Evolutionary conservation across 2,329 filamentous ascomycete species (phyloP).

Genomic region (Diaporthe citriasiana): DNA sequence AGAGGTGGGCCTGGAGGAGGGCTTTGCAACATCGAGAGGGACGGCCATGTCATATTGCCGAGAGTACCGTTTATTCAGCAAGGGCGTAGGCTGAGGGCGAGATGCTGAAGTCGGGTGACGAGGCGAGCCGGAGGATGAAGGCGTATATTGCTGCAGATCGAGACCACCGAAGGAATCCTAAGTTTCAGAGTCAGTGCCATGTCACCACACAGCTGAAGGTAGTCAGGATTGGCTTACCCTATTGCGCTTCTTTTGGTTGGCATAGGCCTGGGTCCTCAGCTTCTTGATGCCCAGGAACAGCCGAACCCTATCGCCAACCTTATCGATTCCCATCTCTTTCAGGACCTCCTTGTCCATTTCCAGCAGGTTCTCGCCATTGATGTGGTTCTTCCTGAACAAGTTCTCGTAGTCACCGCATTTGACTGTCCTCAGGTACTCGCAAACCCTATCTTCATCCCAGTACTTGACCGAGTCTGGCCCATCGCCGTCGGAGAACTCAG

Average conservation of each 20-base stretch:
- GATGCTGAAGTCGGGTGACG: constrained; percentile 69
- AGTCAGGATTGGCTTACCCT: constrained; percentile 70
- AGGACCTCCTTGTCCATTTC: constrained; percentile 97
- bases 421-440: constrained; percentile 90
- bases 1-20: constrained; percentile 78
- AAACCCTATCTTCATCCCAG: constrained; percentile 94
- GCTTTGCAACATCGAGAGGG: constrained; percentile 63
- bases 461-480: constrained; percentile 81
- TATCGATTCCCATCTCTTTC: constrained; percentile 98
- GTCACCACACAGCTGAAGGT: background rate
- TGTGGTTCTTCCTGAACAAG: constrained; percentile 91
- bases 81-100: constrained; percentile 60
- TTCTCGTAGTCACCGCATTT: constrained; percentile 95
- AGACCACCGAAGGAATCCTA: constrained; percentile 89
- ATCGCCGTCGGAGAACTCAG: constrained; percentile 90
- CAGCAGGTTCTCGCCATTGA: constrained; percentile 95
- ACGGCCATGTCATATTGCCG: constrained; percentile 68
- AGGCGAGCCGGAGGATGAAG: constrained; percentile 73
- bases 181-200: constrained; percentile 38
- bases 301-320: constrained; percentile 94
- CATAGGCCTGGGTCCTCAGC: constrained; percentile 80
- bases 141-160: constrained; percentile 71
- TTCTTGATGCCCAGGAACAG: constrained; percentile 90
- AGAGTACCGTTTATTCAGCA: constrained; percentile 75
- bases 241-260: constrained; percentile 86